These are phyloP conservation scores for Mycosphaerella sp. DNA, from an alignment of 2,329 filamentous ascomycete genomes.

Conservation along the genomic window DNA sequence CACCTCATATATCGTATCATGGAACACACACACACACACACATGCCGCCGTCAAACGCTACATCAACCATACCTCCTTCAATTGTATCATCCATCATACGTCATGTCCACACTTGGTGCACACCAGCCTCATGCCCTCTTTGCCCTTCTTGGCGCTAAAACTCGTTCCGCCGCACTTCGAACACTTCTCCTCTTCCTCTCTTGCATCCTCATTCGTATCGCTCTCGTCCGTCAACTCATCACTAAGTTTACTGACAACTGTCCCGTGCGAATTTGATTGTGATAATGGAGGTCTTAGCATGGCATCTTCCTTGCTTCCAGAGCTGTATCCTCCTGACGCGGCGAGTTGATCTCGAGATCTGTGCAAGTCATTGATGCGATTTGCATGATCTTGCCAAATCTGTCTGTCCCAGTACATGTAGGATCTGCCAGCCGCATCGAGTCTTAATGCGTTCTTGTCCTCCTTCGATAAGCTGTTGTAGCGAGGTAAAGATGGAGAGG, in stretches of 20 bases:
- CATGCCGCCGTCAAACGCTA: neutral
- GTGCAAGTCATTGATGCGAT: conserved; percentile 16
- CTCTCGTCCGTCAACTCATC: conserved; percentile 45
- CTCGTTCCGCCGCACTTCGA: conserved; percentile 53
- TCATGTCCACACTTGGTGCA: conserved; percentile 1
- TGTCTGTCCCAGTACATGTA: conserved; percentile 50
- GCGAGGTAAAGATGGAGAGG: neutral
- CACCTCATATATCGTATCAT: no score
- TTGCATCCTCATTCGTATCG: conserved; percentile 40
- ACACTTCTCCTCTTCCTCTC: conserved; percentile 40
- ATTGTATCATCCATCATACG: no score
- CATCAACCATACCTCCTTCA: neutral
- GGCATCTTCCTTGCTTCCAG: neutral
- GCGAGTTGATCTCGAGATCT: conserved; percentile 10
- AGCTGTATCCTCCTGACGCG: neutral
- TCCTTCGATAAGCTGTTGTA: conserved; percentile 17
- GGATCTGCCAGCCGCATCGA: conserved; percentile 46
- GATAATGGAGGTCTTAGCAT: conserved; percentile 27
- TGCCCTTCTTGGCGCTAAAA: conserved; percentile 56
- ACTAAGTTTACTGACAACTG: conserved; percentile 51
- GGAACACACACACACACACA: neutral
- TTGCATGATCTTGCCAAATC: conserved; percentile 25
- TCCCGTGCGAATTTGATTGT: conserved; percentile 34
- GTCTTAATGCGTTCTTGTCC: conserved; percentile 25
- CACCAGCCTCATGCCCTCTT: conserved; percentile 51